Evolutionary conservation across 306 rosid species (phyloP), one percentile per base, ranked within the genome.

Genomic region (Hippophae tibetana): DNA sequence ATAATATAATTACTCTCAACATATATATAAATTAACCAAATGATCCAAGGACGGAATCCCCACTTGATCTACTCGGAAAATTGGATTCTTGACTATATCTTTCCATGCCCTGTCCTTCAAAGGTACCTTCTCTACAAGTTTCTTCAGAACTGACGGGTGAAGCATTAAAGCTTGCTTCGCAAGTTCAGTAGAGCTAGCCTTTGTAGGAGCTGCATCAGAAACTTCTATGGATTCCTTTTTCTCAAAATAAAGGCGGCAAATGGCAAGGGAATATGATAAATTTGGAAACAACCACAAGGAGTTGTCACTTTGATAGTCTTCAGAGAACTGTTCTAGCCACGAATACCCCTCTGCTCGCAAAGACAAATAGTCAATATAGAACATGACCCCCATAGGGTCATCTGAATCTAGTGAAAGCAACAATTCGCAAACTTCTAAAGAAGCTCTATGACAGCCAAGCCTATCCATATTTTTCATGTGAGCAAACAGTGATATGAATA

Each of bases 161-260:
- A 92, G 96, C 95, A 92, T 80, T 81, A 92, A 68, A 60, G 99
- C 99, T 79, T 92, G 99, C 80, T 84, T 86, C 94, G 85, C 82
- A 66, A 85, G 96, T 61, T 92, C 96, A 18, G 71, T 65, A 2
- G 95, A 80, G 74, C 86, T 68, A 53, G 93, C 65, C 79, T 74
- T 86, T 38, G 74, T 49, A 72, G 62, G 57, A 75, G 77, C 74
- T 6, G 8, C 11, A 60, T 52, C 44, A 62, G 62, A 53, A 70
- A 64, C 76, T 52, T 76, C 70, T n/a, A 76, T 70, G 51, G 72
- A 51, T 50, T 76, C 88, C 41, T 74, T 79, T 47, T 56, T 54
- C 84, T 88, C 99, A 50, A 85, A 85, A 78, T 88, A 80, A 78
- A 78, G 82, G 52, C 93, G 90, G 74, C 93, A 78, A 42, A 84